Percentiles rank a stretch among this genome's conserved stretches.
phyloP scores from a whole-genome alignment of 345 rosid species.

The Gossypium turneri region DNA sequence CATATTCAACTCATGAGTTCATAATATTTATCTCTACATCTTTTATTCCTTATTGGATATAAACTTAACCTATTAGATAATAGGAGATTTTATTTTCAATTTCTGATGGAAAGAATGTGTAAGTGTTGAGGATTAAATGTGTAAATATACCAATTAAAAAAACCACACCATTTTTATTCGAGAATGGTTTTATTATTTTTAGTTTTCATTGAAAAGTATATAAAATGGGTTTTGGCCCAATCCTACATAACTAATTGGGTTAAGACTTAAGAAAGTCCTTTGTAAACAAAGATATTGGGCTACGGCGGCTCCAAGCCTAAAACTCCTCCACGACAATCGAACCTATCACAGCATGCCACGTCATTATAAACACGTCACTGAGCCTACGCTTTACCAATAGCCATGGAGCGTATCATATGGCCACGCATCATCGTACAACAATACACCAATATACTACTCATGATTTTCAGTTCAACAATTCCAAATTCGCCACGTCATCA shows the following conservation, averaged over 20 bases:
- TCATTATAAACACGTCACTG: conserved; percentile 16
- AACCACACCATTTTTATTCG: too few species aligned
- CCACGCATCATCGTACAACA: not conserved
- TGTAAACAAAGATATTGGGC: not conserved
- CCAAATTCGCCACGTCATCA: not conserved
- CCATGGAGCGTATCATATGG: not conserved
- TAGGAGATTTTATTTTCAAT: too few species aligned
- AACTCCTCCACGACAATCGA: not conserved
- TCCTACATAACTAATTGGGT: not conserved
- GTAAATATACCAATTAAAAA: too few species aligned
- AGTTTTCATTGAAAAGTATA: too few species aligned
- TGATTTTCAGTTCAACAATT: not conserved
- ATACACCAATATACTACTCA: not conserved
- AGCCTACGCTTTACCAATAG: not conserved
- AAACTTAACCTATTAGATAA: too few species aligned
- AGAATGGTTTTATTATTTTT: too few species aligned
- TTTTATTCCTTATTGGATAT: too few species aligned
- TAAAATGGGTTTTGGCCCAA: not conserved
- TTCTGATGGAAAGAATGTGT: too few species aligned
- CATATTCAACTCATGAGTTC: too few species aligned
- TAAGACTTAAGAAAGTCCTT: not conserved
- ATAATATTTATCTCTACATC: too few species aligned
- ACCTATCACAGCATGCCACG: conserved; percentile 22
- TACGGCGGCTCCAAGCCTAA: not conserved
- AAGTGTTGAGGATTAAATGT: too few species aligned